phyloP scores from a whole-genome alignment of 1,139 yeast species.

The Suhomyces anneliseae region DNA sequence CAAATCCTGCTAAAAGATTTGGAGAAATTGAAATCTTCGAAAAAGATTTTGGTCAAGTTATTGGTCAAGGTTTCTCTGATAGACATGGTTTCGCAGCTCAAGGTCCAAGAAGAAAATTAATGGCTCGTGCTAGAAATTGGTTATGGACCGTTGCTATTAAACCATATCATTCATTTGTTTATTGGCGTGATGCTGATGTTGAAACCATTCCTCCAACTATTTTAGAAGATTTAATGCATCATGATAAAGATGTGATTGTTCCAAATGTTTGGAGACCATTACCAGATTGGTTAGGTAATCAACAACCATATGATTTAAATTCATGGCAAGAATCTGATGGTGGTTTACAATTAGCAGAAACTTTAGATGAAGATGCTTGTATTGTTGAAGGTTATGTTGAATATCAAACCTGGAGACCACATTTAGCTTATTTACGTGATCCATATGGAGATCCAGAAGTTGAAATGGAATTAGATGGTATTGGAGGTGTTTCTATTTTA shows the following conservation, averaged over 20 bases:
- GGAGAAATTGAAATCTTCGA: slow-evolving; percentile 59
- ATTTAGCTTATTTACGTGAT: slow-evolving; percentile 81
- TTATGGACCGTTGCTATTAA: slow-evolving; percentile 51
- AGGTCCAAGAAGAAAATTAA: slow-evolving; percentile 53
- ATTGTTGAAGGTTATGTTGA: slow-evolving; percentile 92
- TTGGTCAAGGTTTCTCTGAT: slow-evolving; percentile 53
- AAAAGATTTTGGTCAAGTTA: slow-evolving; percentile 53
- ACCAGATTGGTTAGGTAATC: slow-evolving; percentile 86
- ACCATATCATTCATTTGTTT: slow-evolving; percentile 54
- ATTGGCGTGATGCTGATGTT: slow-evolving; percentile 58
- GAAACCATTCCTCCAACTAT: slow-evolving; percentile 54
- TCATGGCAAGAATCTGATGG: slow-evolving; percentile 91
- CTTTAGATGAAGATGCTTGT: slow-evolving; percentile 81
- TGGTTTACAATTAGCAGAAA: slow-evolving; percentile 73
- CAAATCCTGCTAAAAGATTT: slow-evolving; percentile 43
- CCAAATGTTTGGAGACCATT: slow-evolving; percentile 93
- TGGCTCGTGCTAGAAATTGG: slow-evolving; percentile 59
- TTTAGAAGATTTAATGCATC: slow-evolving; percentile 55
- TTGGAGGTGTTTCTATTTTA: slow-evolving; percentile 86
- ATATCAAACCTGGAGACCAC: slow-evolving; percentile 92
- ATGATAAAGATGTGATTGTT: slow-evolving; percentile 55
- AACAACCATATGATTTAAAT: slow-evolving; percentile 87
- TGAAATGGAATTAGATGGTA: slow-evolving; percentile 86
- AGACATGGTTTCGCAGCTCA: slow-evolving; percentile 57
- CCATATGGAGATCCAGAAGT: slow-evolving; percentile 85